Conservation (phyloP, 2,329 filamentous ascomycete genomes). For the Stenocarpella maydis region DNA sequence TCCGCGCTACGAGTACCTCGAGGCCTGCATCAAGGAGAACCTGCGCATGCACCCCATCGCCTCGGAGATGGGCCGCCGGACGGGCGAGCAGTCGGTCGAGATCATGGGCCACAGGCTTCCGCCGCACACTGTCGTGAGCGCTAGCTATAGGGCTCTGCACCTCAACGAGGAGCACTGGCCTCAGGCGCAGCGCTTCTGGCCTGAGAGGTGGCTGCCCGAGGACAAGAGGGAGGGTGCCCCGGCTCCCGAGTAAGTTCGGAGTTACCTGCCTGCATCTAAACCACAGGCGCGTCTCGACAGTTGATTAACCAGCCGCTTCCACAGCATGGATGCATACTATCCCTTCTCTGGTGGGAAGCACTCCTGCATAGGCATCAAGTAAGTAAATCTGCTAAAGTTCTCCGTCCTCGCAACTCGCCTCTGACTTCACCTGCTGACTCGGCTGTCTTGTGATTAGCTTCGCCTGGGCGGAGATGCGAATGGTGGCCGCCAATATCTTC, state of each 20-base stretch:
- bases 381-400: background rate
- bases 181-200: slow-evolving; percentile 71
- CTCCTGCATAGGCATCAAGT: slow-evolving; percentile 41
- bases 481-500: slow-evolving; percentile 39
- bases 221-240: slow-evolving; percentile 42
- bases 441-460: slow-evolving; percentile 29
- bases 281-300: background rate
- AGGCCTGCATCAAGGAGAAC: slow-evolving; percentile 55
- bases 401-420: background rate
- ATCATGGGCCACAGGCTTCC: slow-evolving; percentile 70
- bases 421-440: background rate
- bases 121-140: slow-evolving; percentile 77
- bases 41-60: slow-evolving; percentile 62
- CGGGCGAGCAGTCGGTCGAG: slow-evolving; percentile 69
- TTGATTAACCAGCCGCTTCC: background rate
- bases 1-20: slow-evolving; percentile 76
- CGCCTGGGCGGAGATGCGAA: slow-evolving; percentile 41
- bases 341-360: slow-evolving; percentile 38
- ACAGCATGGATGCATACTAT: slow-evolving; percentile 19
- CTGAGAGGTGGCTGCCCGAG: slow-evolving; percentile 71
- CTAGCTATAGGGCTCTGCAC: slow-evolving; percentile 79
- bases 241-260: slow-evolving; percentile 3
- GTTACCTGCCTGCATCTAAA: no score
- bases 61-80: slow-evolving; percentile 70
- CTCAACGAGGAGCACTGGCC: slow-evolving; percentile 70